Percentiles rank a stretch among this genome's conserved stretches.
These are phyloP conservation scores for Raddia distichophylla DNA, from an alignment of 176 grass and related monocot species.

Conservation along the genomic window DNA sequence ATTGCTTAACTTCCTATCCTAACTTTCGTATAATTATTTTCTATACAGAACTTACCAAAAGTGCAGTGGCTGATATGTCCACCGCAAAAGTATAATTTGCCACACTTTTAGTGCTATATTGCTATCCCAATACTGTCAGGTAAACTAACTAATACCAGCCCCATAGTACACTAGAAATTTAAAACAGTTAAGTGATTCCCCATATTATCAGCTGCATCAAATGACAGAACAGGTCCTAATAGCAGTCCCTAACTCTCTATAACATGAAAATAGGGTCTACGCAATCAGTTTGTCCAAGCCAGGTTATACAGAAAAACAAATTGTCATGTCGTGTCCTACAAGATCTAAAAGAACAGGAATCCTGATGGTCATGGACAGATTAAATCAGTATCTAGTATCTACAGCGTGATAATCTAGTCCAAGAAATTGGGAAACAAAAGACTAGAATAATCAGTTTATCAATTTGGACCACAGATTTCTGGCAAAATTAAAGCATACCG, in stretches of 20 bases:
- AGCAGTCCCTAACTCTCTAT: not conserved
- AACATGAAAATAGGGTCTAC: not conserved
- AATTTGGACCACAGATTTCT: not conserved
- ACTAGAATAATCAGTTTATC: not conserved
- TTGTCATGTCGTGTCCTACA: slow-evolving; percentile 13
- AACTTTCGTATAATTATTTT: slow-evolving; percentile 2
- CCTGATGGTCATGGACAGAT: not conserved
- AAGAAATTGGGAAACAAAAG: slow-evolving; percentile 16
- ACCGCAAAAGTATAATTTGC: not conserved
- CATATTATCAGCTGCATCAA: not conserved
- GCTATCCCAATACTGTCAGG: not conserved
- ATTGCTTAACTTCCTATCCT: not conserved
- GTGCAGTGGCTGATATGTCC: not conserved
- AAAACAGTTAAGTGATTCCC: not conserved
- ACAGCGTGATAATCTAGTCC: not conserved
- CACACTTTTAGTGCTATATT: not conserved
- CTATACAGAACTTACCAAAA: not conserved
- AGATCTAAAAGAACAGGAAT: not conserved
- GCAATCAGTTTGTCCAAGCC: not conserved
- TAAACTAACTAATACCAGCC: not conserved
- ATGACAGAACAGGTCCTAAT: slow-evolving; percentile 15
- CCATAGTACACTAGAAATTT: not conserved
- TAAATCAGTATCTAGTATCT: slow-evolving; percentile 10
- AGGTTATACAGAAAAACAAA: not conserved
- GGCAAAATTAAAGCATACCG: slow-evolving; percentile 29